Percentiles rank a stretch among this genome's conserved stretches.
Conservation (phyloP, 2,329 filamentous ascomycete genomes). For the Microsporum audouinii region DNA sequence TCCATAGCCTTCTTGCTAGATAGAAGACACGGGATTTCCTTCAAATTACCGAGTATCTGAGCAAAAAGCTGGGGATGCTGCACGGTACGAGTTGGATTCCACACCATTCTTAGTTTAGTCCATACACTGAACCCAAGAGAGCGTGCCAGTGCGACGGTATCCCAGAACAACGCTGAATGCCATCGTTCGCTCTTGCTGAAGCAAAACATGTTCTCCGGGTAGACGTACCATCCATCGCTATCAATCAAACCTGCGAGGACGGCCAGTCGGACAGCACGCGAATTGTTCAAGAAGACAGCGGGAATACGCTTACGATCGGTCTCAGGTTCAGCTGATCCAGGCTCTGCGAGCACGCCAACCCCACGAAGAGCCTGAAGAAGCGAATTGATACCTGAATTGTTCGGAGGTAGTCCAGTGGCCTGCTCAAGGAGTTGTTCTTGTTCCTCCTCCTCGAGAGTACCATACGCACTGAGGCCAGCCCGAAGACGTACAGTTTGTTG, state of each 20-base stretch:
- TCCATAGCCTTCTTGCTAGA: conserved; percentile 13
- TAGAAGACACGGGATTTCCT: conserved; percentile 17
- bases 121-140: conserved; percentile 11
- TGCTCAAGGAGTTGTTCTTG: conserved; percentile 11
- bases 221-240: conserved; percentile 11
- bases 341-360: not conserved
- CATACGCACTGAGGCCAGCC: conserved; percentile 11
- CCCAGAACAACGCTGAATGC: conserved; percentile 12
- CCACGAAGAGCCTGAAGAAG: conserved; percentile 8
- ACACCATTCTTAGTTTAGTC: conserved; percentile 6
- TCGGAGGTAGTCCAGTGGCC: conserved; percentile 4
- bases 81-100: conserved; percentile 3
- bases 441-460: conserved; percentile 10
- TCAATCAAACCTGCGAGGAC: conserved; percentile 12
- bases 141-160: conserved; percentile 12
- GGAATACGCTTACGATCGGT: conserved; percentile 10
- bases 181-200: conserved; percentile 11
- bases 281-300: conserved; percentile 12
- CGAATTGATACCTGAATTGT: conserved; percentile 4
- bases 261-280: conserved; percentile 12
- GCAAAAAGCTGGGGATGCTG: conserved; percentile 11
- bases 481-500: conserved; percentile 6
- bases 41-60: conserved; percentile 14
- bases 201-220: conserved; percentile 10
- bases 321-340: not conserved